Conservation (phyloP, 331 rosid species). For the Malus hybrid region DNA sequence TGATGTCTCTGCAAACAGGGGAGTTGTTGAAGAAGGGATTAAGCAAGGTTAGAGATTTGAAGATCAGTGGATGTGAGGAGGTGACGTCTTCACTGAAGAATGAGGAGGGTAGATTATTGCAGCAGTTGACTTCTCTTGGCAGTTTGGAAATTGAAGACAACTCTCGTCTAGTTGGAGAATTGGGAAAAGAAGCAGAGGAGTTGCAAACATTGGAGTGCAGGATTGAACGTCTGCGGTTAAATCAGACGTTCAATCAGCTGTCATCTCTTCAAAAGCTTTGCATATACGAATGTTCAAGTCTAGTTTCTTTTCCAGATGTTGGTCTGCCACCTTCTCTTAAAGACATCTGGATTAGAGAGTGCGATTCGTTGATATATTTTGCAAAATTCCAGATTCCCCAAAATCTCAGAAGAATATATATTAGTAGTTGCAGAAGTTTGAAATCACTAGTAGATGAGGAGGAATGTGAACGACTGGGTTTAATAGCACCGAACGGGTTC, state of each 20-base stretch:
- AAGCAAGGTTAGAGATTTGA: neutral
- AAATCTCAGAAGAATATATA: neutral
- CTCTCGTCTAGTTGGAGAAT: neutral
- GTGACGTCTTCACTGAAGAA: neutral
- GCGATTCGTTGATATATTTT: neutral
- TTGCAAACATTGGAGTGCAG: neutral
- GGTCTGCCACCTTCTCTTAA: constrained; percentile 10
- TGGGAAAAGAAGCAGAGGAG: neutral
- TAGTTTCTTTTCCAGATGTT: constrained; percentile 8
- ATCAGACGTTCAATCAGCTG: too few relatives aligned
- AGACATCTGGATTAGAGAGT: neutral
- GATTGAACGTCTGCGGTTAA: neutral
- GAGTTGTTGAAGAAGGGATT: neutral
- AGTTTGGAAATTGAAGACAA: neutral
- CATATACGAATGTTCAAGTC: neutral
- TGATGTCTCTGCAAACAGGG: neutral
- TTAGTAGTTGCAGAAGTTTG: neutral
- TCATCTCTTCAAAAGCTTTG: neutral
- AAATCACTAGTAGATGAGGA: neutral
- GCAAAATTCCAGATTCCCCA: constrained; percentile 11
- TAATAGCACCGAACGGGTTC: neutral
- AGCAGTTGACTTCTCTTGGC: neutral
- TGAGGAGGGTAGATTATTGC: constrained; percentile 1
- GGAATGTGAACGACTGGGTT: neutral
- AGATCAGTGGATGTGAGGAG: neutral